phyloP scores from a whole-genome alignment of 202 grass and related monocot species.

The Elaeis oleifera region DNA sequence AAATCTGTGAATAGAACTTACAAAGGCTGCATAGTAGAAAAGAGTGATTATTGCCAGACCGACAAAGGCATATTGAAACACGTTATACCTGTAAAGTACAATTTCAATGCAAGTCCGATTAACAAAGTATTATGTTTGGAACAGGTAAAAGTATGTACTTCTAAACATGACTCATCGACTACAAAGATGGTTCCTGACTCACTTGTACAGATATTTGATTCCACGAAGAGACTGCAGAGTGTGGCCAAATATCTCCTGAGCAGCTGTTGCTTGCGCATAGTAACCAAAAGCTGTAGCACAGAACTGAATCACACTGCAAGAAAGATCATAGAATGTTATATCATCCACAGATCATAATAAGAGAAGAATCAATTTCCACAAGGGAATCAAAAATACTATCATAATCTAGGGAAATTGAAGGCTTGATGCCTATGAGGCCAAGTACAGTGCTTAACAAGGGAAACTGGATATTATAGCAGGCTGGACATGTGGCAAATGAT shows the following conservation, averaged over 20 bases:
- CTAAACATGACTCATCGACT: too few species aligned
- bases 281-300: conserved; percentile 92
- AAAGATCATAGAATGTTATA: too few species aligned
- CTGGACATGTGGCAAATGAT: too few species aligned
- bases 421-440: too few species aligned
- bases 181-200: conserved; percentile 18
- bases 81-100: conserved; percentile 68
- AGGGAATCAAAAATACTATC: not conserved
- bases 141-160: not conserved
- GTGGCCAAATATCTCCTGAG: conserved; percentile 95
- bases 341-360: not conserved
- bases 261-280: conserved; percentile 93
- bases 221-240: conserved; percentile 89
- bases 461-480: too few species aligned
- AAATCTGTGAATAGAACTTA: conserved; percentile 36
- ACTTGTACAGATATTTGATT: conserved; percentile 99
- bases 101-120: conserved; percentile 9
- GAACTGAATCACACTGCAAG: conserved; percentile 94
- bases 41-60: conserved; percentile 83
- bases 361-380: conserved; percentile 1
- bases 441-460: too few species aligned
- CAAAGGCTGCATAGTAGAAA: conserved; percentile 76
- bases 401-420: not conserved
- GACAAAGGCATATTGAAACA: conserved; percentile 99
- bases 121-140: not conserved